These are phyloP conservation scores for Malassezia furfur DNA, from an alignment of 1,284 basidiomycete species.

Conservation along the genomic window DNA sequence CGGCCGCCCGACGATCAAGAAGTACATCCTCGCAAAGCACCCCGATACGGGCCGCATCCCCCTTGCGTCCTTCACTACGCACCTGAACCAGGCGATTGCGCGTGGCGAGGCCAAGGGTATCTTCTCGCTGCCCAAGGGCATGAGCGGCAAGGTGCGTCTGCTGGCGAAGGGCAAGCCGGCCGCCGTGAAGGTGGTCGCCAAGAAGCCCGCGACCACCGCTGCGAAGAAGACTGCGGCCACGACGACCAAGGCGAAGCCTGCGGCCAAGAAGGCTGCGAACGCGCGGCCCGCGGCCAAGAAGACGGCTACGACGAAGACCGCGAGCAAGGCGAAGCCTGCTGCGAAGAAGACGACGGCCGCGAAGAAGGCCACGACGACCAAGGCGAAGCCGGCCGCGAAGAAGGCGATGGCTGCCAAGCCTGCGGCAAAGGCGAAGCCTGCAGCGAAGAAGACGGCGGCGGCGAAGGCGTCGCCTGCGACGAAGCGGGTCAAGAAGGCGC, in stretches of 20 bases:
- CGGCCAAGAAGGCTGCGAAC: conserved; percentile 19
- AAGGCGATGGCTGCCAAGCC: conserved; percentile 17
- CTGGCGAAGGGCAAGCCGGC: conserved; percentile 54
- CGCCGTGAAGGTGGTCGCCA: conserved; percentile 27
- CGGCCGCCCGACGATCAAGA: conserved; percentile 84
- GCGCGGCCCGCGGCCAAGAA: conserved; percentile 14
- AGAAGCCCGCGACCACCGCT: conserved; percentile 20
- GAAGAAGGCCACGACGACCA: conserved; percentile 19
- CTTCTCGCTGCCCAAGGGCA: conserved; percentile 76
- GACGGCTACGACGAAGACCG: conserved; percentile 18
- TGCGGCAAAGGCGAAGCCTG: conserved; percentile 19
- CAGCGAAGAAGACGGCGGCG: conserved; percentile 38
- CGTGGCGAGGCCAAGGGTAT: conserved; percentile 67
- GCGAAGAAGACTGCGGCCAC: not conserved
- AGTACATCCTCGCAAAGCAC: conserved; percentile 54
- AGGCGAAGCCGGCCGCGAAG: conserved; percentile 17
- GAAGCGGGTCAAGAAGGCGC: conserved; percentile 26
- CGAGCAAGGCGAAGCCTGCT: conserved; percentile 20
- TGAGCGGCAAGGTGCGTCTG: conserved; percentile 67
- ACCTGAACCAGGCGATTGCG: conserved; percentile 71
- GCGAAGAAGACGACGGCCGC: conserved; percentile 27
- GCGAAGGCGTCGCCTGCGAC: conserved; percentile 8
- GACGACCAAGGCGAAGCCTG: not conserved
- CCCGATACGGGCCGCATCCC: conserved; percentile 29
- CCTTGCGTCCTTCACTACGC: conserved; percentile 61